Evolutionary conservation across 768 basidiomycete genomes (phyloP).

Genomic region (Hypsizygus marmoreus): DNA sequence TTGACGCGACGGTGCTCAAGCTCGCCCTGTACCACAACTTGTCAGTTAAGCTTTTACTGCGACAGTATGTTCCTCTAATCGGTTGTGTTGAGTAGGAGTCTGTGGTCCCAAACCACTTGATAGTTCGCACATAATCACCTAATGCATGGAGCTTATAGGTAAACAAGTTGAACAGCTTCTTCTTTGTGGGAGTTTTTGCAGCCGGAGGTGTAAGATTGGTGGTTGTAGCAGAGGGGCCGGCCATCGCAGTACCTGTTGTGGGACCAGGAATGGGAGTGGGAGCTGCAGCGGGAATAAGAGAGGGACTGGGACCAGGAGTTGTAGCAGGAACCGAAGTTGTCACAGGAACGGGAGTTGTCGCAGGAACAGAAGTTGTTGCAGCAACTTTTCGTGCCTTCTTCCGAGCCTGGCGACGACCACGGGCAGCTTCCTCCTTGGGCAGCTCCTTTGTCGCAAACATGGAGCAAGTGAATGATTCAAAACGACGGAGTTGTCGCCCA

Average conservation of each 20-base stretch:
- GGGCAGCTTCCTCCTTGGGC: constrained; percentile 9
- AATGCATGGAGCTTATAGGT: constrained; percentile 34
- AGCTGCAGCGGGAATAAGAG: too few species aligned
- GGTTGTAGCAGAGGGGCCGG: neutral
- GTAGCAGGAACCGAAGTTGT: too few species aligned
- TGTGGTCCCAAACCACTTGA: constrained; percentile 27
- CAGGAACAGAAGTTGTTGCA: too few species aligned
- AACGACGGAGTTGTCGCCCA: constrained; percentile 10
- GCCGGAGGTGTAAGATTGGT: too few species aligned
- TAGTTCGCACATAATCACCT: constrained; percentile 24
- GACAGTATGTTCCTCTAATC: constrained; percentile 12
- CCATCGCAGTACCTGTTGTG: neutral
- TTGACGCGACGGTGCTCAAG: constrained; percentile 25
- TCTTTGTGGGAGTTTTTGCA: neutral
- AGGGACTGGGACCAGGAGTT: too few species aligned
- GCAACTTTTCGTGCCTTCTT: constrained; percentile 4
- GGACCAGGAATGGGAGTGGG: too few species aligned
- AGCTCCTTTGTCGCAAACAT: constrained; percentile 11
- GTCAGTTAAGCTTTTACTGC: neutral
- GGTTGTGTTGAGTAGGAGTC: constrained; percentile 36
- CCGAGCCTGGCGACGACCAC: constrained; percentile 1
- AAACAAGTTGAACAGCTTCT: constrained; percentile 9
- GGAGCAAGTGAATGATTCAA: constrained; percentile 7
- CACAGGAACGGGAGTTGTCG: too few species aligned
- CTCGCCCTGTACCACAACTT: constrained; percentile 4